Evolutionary conservation across 352 stramenopile genomes (phyloP), one percentile per base, ranked within the genome.

Genomic region (Peronospora farinosa): DNA sequence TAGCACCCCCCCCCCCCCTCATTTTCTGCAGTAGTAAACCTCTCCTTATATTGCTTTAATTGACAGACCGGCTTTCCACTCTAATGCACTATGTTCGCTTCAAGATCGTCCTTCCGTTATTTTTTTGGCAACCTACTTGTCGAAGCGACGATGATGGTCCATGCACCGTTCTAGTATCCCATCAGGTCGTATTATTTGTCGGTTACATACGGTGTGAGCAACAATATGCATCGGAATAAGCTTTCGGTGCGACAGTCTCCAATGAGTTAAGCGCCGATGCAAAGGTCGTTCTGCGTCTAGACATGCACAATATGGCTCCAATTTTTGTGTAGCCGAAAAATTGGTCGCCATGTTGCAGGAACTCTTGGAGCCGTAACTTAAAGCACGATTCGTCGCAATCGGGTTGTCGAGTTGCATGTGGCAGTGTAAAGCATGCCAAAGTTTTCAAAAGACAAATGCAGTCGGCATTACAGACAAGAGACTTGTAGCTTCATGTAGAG

Each of bases 231-330:
- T 33, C 31, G 50, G 44, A 52, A 50, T 60, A 65, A 65, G 57
- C 27, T 65, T 65, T 61, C 57, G 51, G 51, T 65, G 57, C 40
- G 27, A 56, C 1, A 21, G 40, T n/a, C 15, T 16, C 40, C 35
- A 36, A 60, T 53, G 39, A 56, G 51, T 19, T 53, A 39, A 54
- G 32, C 12, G 12, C 19, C 19, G 19, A 21, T 21, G 19, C 19
- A 21, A 21, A 21, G 3, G 19, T 21, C 3, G 3, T 21, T 21
- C 1, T 21, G 3, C 19, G 19, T 21, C 19, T 21, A 21, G 19
- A 21, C 19, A 21, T 21, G 19, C 19, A 2, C 21, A 19, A 39
- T 38, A 31, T 47, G 35, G 8, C 19, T 25, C 32, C n/a, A 1
- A 5, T 10, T 10, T 30, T 31, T 31, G 27, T 31, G 8, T 31